Evolutionary conservation across 352 stramenopile genomes (phyloP).

Genomic region (Achlya hypogyna): DNA sequence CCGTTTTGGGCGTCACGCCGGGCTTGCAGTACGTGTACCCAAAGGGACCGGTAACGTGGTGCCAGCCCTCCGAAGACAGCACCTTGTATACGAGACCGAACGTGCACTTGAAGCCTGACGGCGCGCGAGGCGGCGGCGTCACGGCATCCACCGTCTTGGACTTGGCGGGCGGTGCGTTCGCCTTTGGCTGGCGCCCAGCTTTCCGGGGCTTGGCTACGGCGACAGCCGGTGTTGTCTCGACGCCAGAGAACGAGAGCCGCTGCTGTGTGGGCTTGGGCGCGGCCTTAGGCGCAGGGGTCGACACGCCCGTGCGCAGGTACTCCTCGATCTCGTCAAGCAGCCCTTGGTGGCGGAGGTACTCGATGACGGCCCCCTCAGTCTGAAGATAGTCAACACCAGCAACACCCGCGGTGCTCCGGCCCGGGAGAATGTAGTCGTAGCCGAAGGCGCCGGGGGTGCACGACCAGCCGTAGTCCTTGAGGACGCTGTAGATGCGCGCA

Average conservation of each 20-base stretch:
- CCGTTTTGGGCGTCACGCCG: not conserved
- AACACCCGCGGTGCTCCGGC: not conserved
- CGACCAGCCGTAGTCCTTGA: conserved; percentile 1
- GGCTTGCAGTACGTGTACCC: conserved; percentile 12
- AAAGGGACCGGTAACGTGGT: not conserved
- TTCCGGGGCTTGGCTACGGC: not conserved
- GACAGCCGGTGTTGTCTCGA: not conserved
- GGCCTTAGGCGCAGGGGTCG: not conserved
- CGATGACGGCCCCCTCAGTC: conserved; percentile 8
- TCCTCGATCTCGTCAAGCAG: not conserved
- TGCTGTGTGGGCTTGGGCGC: conserved; percentile 1
- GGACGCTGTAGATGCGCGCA: not conserved
- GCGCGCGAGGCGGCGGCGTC: not conserved
- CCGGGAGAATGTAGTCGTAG: not conserved
- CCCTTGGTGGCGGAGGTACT: not conserved
- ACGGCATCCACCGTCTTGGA: not conserved
- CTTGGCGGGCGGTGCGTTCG: not conserved
- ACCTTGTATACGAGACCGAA: conserved; percentile 14
- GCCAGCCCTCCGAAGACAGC: not conserved
- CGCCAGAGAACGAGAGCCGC: conserved; percentile 15
- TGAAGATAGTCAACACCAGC: not conserved
- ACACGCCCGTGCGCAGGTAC: not conserved
- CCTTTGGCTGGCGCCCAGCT: not conserved
- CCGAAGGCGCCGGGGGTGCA: not conserved
- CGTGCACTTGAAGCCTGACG: not conserved